Percentiles rank a stretch among this genome's conserved stretches.
Evolutionary conservation across 2,329 filamentous ascomycete species (phyloP).

Genomic region (Rutstroemia sp.): DNA sequence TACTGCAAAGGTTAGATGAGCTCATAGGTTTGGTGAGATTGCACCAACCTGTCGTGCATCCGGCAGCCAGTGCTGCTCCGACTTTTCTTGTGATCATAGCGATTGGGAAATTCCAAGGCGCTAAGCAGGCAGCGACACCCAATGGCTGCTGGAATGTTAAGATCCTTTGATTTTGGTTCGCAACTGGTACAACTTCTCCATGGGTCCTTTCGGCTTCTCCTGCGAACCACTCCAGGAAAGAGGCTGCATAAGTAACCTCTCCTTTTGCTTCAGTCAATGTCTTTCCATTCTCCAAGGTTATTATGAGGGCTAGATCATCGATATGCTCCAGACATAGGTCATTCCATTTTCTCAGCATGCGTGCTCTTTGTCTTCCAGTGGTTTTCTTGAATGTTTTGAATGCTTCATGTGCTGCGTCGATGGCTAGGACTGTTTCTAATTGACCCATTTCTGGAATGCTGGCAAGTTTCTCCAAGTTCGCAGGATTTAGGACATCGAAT

Average conservation of each 20-base stretch:
- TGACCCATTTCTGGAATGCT: not conserved
- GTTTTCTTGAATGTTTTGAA: not conserved
- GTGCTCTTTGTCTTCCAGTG: not conserved
- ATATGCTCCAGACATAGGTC: not conserved
- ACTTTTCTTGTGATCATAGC: too few relatives aligned
- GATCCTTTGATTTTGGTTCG: too few relatives aligned
- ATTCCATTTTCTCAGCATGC: not conserved
- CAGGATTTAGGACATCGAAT: not conserved
- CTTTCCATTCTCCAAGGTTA: constrained; percentile 61
- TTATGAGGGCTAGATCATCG: not conserved
- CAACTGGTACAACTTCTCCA: constrained; percentile 62
- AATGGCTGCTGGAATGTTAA: too few relatives aligned
- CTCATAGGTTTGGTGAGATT: too few relatives aligned
- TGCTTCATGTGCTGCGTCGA: not conserved
- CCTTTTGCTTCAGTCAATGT: constrained; percentile 63
- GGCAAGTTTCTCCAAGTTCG: not conserved
- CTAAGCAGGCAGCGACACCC: too few relatives aligned
- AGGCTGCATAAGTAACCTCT: constrained; percentile 62
- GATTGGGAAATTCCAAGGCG: too few relatives aligned
- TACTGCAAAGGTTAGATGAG: too few relatives aligned
- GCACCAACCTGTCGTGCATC: too few relatives aligned
- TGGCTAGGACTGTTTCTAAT: not conserved
- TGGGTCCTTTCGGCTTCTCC: constrained; percentile 67
- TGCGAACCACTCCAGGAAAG: constrained; percentile 71
- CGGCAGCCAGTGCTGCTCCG: too few relatives aligned